phyloP scores from a whole-genome alignment of 2,329 filamentous ascomycete genomes.

The Exophiala lecanii-corni region DNA sequence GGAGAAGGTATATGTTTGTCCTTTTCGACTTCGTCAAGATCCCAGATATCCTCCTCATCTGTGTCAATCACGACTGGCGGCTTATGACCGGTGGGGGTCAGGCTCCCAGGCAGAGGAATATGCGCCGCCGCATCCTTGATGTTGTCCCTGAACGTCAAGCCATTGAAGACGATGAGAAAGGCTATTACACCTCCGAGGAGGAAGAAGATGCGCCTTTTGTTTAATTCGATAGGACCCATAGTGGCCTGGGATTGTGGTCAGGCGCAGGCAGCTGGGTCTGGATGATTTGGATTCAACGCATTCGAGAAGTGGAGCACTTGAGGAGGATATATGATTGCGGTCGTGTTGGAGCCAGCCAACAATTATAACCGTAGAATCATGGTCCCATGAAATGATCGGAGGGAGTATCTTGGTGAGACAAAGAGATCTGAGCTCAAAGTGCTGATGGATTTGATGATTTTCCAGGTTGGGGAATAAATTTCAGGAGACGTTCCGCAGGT shows the following conservation, averaged over 20 bases:
- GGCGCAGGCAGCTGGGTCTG: too few species aligned
- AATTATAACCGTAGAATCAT: background rate
- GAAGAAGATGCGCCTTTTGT: slow-evolving; percentile 26
- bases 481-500: too few species aligned
- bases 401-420: background rate
- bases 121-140: slow-evolving; percentile 12
- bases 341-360: slow-evolving; percentile 3
- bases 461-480: background rate
- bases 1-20: background rate
- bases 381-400: too few species aligned
- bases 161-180: slow-evolving; percentile 24
- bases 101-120: slow-evolving; percentile 13
- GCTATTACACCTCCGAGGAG: slow-evolving; percentile 22
- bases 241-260: background rate
- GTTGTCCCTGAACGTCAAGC: slow-evolving; percentile 12
- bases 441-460: background rate
- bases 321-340: background rate
- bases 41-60: slow-evolving; percentile 19
- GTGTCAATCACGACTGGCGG: slow-evolving; percentile 11
- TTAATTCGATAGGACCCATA: slow-evolving; percentile 27
- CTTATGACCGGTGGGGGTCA: slow-evolving; percentile 15
- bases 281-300: background rate
- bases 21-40: background rate
- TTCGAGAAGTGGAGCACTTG: background rate
- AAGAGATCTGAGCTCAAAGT: background rate